phyloP scores from a whole-genome alignment of 1,284 basidiomycete species.

The Trametes hirsuta region DNA sequence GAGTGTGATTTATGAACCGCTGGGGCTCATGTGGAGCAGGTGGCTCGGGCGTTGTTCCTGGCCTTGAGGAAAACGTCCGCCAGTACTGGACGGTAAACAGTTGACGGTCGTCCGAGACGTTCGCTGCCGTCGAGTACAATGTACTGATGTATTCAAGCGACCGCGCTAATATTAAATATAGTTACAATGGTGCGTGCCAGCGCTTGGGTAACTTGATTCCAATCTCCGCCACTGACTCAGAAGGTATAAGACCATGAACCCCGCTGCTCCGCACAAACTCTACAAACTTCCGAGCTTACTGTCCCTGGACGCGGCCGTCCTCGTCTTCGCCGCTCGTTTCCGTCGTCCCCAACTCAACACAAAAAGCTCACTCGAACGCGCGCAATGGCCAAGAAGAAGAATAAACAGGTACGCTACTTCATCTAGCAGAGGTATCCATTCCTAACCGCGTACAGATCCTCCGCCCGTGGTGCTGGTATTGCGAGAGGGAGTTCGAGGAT shows the following conservation, averaged over 20 bases:
- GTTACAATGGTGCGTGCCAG: too few relatives aligned
- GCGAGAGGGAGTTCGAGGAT: conserved; percentile 98
- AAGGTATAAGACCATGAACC: too few relatives aligned
- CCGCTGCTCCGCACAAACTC: not conserved
- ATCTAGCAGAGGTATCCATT: not conserved
- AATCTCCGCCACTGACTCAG: not conserved
- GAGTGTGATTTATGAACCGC: not conserved
- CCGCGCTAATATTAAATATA: too few relatives aligned
- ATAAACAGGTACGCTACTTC: conserved; percentile 59
- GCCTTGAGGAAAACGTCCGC: conserved; percentile 12
- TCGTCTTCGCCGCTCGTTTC: conserved; percentile 12
- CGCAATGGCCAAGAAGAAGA: conserved; percentile 81
- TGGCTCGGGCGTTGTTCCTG: not conserved
- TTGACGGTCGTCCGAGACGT: too few relatives aligned
- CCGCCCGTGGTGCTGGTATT: conserved; percentile 98
- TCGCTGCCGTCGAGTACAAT: too few relatives aligned
- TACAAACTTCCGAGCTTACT: too few relatives aligned
- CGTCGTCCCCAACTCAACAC: conserved; percentile 5
- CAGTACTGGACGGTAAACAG: not conserved
- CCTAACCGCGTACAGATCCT: conserved; percentile 58
- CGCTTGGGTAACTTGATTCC: not conserved
- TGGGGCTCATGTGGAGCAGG: conserved; percentile 8
- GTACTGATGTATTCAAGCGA: too few relatives aligned
- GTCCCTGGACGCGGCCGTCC: not conserved
- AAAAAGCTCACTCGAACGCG: not conserved